phyloP scores from a whole-genome alignment of 306 rosid species.

The Acacia confusa region DNA sequence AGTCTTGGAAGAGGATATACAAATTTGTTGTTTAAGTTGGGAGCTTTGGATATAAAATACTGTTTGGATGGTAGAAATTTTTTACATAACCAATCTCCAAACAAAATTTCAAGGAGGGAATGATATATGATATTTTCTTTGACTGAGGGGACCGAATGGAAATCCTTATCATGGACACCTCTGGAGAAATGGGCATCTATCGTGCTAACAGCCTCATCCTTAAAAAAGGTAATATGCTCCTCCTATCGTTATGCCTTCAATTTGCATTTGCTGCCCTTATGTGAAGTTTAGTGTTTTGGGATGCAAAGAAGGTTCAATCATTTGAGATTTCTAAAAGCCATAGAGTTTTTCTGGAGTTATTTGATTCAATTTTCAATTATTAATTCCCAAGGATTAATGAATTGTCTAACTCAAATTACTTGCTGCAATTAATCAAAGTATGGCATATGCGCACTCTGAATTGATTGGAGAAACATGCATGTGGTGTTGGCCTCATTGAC shows the following conservation, averaged over 20 bases:
- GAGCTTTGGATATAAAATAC: constrained; percentile 15
- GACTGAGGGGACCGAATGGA: constrained; percentile 90
- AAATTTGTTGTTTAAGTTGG: too few species aligned
- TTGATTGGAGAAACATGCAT: too few species aligned
- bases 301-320: not conserved
- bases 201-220: constrained; percentile 81
- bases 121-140: constrained; percentile 27
- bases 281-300: too few species aligned
- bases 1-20: too few species aligned
- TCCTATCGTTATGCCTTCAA: not conserved
- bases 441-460: not conserved
- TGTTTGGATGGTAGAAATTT: constrained; percentile 15
- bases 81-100: constrained; percentile 8
- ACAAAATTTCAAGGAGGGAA: constrained; percentile 17
- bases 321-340: not conserved
- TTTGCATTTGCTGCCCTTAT: too few species aligned
- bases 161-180: constrained; percentile 97
- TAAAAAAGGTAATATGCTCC: constrained; percentile 55
- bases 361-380: not conserved
- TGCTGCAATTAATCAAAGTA: not conserved
- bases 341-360: not conserved
- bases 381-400: constrained; percentile 8
- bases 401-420: constrained; percentile 18
- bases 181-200: constrained; percentile 90
- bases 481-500: too few species aligned